Evolutionary conservation across 2,329 filamentous ascomycete genomes (phyloP).

Genomic region (Aspergillus puulaauensis): DNA sequence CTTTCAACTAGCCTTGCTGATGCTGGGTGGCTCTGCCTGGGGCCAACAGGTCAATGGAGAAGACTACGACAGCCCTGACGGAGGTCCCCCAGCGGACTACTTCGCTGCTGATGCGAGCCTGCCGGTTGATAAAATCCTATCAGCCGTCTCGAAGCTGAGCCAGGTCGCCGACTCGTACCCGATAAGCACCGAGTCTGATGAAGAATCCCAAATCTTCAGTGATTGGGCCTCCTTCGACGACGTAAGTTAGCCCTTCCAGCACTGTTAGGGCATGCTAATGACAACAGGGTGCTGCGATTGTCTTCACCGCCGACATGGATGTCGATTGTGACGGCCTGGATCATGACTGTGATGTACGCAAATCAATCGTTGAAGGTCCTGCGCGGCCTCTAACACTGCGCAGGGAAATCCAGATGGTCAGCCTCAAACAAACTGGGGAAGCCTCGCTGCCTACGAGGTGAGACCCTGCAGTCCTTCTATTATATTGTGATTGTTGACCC

Average conservation of each 20-base stretch:
- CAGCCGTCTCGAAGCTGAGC: not conserved
- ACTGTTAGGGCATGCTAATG: not conserved
- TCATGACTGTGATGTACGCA: conserved; percentile 22
- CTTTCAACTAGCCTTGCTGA: too few species aligned
- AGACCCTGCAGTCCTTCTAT: not conserved
- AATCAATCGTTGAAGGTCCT: not conserved
- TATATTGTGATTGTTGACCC: too few species aligned
- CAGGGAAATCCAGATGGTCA: conserved; percentile 31
- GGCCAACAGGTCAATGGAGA: not conserved
- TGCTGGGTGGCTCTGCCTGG: not conserved
- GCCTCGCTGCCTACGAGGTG: conserved; percentile 27
- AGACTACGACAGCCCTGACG: not conserved
- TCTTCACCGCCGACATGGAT: conserved; percentile 34
- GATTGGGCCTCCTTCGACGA: conserved; percentile 28
- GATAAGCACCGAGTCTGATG: not conserved
- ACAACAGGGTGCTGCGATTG: conserved; percentile 26
- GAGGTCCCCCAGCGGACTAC: conserved; percentile 1
- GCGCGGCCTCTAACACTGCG: not conserved
- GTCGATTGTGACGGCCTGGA: conserved; percentile 34
- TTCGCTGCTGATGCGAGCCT: not conserved
- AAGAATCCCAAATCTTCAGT: conserved; percentile 11
- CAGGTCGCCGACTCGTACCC: not conserved
- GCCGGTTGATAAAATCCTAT: not conserved
- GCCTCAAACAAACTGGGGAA: conserved; percentile 28
- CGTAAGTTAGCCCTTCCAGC: conserved; percentile 10